Conservation (phyloP, 305 asterid genomes). For the Striga hermonthica region DNA sequence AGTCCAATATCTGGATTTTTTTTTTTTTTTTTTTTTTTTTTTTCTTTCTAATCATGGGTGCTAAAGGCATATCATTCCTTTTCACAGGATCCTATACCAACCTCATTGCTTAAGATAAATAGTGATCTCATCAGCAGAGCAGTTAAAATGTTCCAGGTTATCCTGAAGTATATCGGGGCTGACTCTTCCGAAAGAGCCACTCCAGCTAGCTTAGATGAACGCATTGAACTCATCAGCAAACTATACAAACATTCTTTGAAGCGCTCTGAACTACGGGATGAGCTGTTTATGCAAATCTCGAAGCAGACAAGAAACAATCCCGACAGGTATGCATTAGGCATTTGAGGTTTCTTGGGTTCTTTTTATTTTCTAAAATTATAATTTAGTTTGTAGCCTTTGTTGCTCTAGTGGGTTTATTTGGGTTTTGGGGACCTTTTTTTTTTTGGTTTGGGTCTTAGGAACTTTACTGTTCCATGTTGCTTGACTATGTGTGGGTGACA, state of each 20-base stretch:
- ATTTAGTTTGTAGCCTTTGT: neutral
- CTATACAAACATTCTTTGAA: slow-evolving; percentile 85
- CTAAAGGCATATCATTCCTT: slow-evolving; percentile 24
- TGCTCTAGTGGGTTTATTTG: slow-evolving; percentile 13
- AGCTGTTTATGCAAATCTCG: slow-evolving; percentile 82
- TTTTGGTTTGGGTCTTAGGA: no score
- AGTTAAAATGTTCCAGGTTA: slow-evolving; percentile 77
- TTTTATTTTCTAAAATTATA: slow-evolving; percentile 8
- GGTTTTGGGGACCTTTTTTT: neutral
- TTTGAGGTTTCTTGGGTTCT: slow-evolving; percentile 4
- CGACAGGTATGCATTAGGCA: slow-evolving; percentile 51
- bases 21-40: no score
- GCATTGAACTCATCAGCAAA: slow-evolving; percentile 76
- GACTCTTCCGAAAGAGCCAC: slow-evolving; percentile 67
- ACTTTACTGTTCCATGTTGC: slow-evolving; percentile 13
- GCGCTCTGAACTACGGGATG: slow-evolving; percentile 94
- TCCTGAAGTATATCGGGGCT: slow-evolving; percentile 84
- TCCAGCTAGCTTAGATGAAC: slow-evolving; percentile 63
- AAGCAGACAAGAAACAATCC: slow-evolving; percentile 95
- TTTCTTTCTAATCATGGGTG: no score
- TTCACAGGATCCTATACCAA: slow-evolving; percentile 87
- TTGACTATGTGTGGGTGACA: slow-evolving; percentile 28
- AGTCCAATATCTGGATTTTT: no score
- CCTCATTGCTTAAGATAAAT: slow-evolving; percentile 75
- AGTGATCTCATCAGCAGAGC: slow-evolving; percentile 78